Percentiles rank a stretch among this genome's conserved stretches.
phyloP scores from a whole-genome alignment of 257 asterid species.

The Euphrasia confusa region DNA sequence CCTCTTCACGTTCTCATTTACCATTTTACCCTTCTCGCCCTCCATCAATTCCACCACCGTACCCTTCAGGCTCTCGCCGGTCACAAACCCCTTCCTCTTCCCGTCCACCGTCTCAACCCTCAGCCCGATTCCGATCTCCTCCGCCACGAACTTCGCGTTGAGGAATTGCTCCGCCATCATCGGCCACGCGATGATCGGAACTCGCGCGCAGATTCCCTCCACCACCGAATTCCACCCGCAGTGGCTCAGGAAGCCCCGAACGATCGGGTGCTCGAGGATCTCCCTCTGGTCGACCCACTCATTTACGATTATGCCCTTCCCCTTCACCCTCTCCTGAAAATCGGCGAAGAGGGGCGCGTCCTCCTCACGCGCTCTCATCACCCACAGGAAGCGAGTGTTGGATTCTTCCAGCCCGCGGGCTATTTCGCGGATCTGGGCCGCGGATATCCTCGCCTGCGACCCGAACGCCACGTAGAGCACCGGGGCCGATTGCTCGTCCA shows the following conservation, averaged over 20 bases:
- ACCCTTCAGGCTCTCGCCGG: constrained; percentile 37
- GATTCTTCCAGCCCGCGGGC: constrained; percentile 45
- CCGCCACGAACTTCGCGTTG: constrained; percentile 57
- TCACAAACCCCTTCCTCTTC: constrained; percentile 48
- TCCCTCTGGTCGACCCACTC: constrained; percentile 74
- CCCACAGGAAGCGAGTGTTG: constrained; percentile 54
- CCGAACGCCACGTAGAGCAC: constrained; percentile 75
- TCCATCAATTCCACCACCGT: constrained; percentile 51
- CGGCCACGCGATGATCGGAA: constrained; percentile 78
- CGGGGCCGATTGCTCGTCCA: constrained; percentile 34
- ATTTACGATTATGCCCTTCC: constrained; percentile 46
- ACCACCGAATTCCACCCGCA: constrained; percentile 75
- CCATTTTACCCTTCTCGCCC: constrained; percentile 40
- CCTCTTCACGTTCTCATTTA: constrained; percentile 37
- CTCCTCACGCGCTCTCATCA: constrained; percentile 28
- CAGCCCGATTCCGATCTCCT: constrained; percentile 53
- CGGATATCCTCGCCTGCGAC: constrained; percentile 55
- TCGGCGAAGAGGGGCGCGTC: constrained; percentile 15
- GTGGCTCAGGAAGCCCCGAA: constrained; percentile 62
- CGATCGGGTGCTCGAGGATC: constrained; percentile 42
- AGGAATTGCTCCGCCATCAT: constrained; percentile 74
- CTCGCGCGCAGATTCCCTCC: constrained; percentile 64
- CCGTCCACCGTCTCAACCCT: constrained; percentile 40
- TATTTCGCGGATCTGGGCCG: constrained; percentile 45
- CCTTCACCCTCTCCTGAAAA: constrained; percentile 33